Conservation (phyloP, 768 basidiomycete species). For the Polyporus arcularius region DNA sequence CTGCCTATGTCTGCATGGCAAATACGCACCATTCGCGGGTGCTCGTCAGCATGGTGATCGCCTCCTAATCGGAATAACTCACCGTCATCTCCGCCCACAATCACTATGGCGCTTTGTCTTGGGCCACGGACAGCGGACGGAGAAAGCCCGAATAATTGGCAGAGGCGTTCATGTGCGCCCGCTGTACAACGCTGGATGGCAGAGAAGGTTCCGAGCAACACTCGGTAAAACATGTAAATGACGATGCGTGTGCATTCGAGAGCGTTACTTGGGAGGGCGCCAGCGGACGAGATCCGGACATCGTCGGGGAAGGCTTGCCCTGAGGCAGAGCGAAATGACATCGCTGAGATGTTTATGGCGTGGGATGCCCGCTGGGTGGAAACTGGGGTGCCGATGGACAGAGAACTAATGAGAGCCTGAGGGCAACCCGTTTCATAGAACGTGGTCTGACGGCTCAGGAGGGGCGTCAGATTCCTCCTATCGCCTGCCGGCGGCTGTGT, state of each 20-base stretch:
- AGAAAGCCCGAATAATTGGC: constrained; percentile 12
- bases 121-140: constrained; percentile 28
- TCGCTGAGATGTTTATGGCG: too few species aligned
- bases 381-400: too few species aligned
- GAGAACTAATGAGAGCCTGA: too few species aligned
- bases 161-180: constrained; percentile 16
- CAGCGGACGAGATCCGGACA: not conserved
- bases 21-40: constrained; percentile 1
- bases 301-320: too few species aligned
- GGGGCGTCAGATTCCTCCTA: constrained; percentile 7
- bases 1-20: constrained; percentile 31
- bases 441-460: not conserved
- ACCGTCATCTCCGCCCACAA: constrained; percentile 34
- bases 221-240: constrained; percentile 13
- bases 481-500: not conserved
- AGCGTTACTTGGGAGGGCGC: not conserved
- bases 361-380: too few species aligned
- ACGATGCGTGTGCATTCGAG: constrained; percentile 7
- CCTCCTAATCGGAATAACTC: constrained; percentile 8
- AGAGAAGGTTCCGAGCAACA: constrained; percentile 16
- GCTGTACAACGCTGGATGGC: constrained; percentile 15
- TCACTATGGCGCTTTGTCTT: constrained; percentile 31
- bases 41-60: constrained; percentile 3
- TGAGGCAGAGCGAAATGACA: too few species aligned
- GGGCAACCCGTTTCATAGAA: too few species aligned